phyloP scores from a whole-genome alignment of 140 eudicot species.

The Ambrosia hybrid region DNA sequence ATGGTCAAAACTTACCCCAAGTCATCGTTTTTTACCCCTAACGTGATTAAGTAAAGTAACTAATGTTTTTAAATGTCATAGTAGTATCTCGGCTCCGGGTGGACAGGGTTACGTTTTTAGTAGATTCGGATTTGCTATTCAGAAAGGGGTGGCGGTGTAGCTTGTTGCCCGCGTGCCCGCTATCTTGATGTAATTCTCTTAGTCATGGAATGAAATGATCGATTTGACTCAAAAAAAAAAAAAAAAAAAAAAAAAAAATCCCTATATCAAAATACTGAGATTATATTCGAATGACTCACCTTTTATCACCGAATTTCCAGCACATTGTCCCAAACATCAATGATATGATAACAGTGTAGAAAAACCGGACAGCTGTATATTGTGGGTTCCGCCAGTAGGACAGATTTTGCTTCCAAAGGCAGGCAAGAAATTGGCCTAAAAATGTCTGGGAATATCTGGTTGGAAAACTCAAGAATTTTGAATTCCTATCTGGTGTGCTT shows the following conservation, averaged over 20 bases:
- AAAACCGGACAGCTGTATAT: conserved; percentile 90
- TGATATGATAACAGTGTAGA: conserved; percentile 85
- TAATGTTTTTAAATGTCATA: background rate
- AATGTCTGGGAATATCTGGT: conserved; percentile 68
- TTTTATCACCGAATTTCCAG: conserved; percentile 92
- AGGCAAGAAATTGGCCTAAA: conserved; percentile 66
- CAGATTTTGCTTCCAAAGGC: conserved; percentile 86
- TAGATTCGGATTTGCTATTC: no score
- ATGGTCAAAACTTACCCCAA: conserved; percentile 2
- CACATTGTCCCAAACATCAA: conserved; percentile 94
- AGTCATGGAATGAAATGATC: no score
- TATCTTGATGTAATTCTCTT: no score
- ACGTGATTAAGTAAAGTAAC: background rate
- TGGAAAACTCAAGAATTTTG: conserved; percentile 62
- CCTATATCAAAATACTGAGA: background rate
- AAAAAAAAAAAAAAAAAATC: no score
- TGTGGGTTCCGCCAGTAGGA: conserved; percentile 98
- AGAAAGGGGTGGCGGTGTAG: no score
- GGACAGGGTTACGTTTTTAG: no score
- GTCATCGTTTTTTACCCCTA: background rate
- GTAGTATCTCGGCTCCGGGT: no score
- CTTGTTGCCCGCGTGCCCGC: no score
- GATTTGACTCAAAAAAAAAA: no score
- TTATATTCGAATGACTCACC: conserved; percentile 33
- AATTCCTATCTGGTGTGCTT: conserved; percentile 60